phyloP scores from a whole-genome alignment of 75 land plant genomes.

The Sequoia sempervirens region DNA sequence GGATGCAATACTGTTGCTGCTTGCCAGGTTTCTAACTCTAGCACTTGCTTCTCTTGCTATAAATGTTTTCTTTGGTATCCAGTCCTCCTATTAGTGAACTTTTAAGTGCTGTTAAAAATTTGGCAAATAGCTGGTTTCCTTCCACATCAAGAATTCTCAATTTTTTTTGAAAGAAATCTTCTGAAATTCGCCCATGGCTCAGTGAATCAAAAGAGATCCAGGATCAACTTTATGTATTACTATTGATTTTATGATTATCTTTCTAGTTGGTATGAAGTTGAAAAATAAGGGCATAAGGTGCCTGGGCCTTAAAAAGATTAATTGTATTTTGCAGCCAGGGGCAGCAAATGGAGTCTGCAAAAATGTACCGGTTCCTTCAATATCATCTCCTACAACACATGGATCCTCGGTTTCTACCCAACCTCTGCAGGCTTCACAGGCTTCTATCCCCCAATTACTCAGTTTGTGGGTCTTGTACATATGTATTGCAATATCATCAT shows the following conservation, averaged over 20 bases:
- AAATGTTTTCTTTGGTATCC: not conserved
- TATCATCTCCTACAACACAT: constrained; percentile 5
- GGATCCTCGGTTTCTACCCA: constrained; percentile 3
- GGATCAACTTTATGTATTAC: not conserved
- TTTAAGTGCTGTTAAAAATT: not conserved
- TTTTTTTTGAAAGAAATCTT: not conserved
- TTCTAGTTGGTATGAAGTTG: not conserved
- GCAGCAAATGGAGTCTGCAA: constrained; percentile 54
- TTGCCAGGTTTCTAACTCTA: constrained; percentile 60
- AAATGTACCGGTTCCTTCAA: constrained; percentile 16
- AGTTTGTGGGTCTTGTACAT: not conserved
- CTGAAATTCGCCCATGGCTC: not conserved
- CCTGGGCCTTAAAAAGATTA: not conserved
- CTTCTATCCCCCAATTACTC: not conserved
- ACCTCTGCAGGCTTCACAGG: constrained; percentile 5
- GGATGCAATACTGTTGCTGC: constrained; percentile 60
- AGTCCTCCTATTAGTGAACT: not conserved
- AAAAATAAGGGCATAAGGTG: not conserved
- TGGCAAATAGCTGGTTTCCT: too few species aligned
- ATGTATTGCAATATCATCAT: not conserved
- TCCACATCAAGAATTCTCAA: too few species aligned
- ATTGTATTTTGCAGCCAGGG: constrained; percentile 36
- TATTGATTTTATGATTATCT: not conserved
- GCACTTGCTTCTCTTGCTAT: not conserved
- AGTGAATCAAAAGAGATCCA: not conserved